Evolutionary conservation across 2,329 filamentous ascomycete genomes (phyloP), one percentile per base, ranked within the genome.

Genomic region (Alternaria arbusti): DNA sequence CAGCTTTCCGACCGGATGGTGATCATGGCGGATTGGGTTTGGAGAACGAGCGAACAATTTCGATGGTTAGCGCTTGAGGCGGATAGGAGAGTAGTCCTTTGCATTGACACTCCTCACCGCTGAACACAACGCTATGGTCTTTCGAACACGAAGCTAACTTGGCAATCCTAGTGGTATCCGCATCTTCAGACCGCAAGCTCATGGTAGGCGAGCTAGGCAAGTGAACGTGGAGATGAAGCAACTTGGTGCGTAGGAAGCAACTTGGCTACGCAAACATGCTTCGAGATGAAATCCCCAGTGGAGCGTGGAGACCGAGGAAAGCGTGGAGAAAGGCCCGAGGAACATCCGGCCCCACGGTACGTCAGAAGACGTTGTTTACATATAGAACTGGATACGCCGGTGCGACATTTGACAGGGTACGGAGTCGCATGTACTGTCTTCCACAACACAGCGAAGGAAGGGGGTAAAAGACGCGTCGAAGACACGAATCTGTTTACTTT

Each of bases 111-210:
- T 52, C 44, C 43, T 65, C 51, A 59, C 54, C 47, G 32, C 36
- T 45, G 15, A 55, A 59, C 32, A n/a, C 32, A n/a, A 36, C 4
- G 32, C 32, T 36, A 9, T 36, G 7, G 0, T 36, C 32, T 46
- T 23, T 50, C 20, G 60, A 50, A 28, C 57, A 60, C 59, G 55
- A 67, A 57, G 70, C 76, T 78, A 59, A 78, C 73, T 74, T 74
- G 71, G 70, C 72, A 63, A 67, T 54, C 25, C 45, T 68, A 97
- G 93, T 97, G 79, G 86, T 97, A 46, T 96, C 94, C 59, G 93
- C 90, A 26, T 97, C 93, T 9, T 96, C 94, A n/a, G 94, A 97
- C 82, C 89, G 92, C 54, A 95, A 88, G 46, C 86, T 97, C 76
- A 85, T 97, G 68, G 85, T 97, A 6, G 94, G 94, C 63, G 94